phyloP scores from a whole-genome alignment of 1,284 basidiomycete species.

The Trametes polyzona region DNA sequence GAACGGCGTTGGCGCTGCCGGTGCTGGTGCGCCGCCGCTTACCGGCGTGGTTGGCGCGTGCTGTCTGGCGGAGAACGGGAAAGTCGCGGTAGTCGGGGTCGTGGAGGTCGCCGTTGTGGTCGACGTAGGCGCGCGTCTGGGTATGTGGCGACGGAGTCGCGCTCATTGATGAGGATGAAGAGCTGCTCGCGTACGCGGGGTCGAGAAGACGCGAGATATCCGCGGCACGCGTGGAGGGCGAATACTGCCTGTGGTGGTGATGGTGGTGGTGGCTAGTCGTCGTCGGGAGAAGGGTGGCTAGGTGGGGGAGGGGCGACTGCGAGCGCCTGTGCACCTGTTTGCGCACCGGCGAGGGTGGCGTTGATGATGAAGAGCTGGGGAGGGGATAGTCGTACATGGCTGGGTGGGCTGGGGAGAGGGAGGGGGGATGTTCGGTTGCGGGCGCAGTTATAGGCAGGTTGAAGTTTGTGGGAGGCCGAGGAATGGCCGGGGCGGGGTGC shows the following conservation, averaged over 20 bases:
- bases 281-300: slow-evolving; percentile 34
- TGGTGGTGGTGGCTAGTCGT: slow-evolving; percentile 8
- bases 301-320: slow-evolving; percentile 33
- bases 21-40: slow-evolving; percentile 30
- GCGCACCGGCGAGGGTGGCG: slow-evolving; percentile 22
- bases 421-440: slow-evolving; percentile 9
- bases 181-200: slow-evolving; percentile 54
- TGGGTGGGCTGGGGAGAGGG: slow-evolving; percentile 5
- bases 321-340: slow-evolving; percentile 27
- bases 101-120: slow-evolving; percentile 63
- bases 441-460: slow-evolving; percentile 15
- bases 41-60: slow-evolving; percentile 22
- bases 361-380: slow-evolving; percentile 16
- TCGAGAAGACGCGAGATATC: slow-evolving; percentile 68
- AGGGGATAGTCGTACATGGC: slow-evolving; percentile 30
- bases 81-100: slow-evolving; percentile 73
- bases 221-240: slow-evolving; percentile 43
- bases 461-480: slow-evolving; percentile 19
- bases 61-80: slow-evolving; percentile 43
- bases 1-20: slow-evolving; percentile 15
- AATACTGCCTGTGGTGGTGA: slow-evolving; percentile 32
- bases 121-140: slow-evolving; percentile 52
- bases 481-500: slow-evolving; percentile 14
- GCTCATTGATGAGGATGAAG: slow-evolving; percentile 39
- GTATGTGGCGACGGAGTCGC: slow-evolving; percentile 35